phyloP scores from a whole-genome alignment of 306 rosid species.

The Echinosophora koreensis region DNA sequence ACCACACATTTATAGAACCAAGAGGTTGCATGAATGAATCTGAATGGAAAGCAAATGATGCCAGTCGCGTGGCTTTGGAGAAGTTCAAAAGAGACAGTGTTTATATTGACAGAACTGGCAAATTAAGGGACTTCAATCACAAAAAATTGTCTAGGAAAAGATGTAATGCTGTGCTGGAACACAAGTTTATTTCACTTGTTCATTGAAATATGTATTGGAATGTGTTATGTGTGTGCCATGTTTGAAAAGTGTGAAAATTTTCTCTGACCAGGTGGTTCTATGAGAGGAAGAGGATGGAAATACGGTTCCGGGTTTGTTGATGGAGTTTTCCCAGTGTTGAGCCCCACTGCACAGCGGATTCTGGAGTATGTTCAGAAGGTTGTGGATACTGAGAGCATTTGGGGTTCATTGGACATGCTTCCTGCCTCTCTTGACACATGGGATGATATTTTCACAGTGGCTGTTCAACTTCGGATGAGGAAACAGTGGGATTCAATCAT shows the following conservation, averaged over 20 bases:
- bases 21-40: conserved; percentile 49
- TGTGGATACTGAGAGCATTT: conserved; percentile 57
- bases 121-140: conserved; percentile 77
- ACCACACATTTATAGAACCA: conserved; percentile 46
- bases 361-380: conserved; percentile 70
- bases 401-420: conserved; percentile 72
- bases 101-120: conserved; percentile 81
- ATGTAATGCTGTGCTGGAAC: conserved; percentile 52
- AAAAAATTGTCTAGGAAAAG: conserved; percentile 85
- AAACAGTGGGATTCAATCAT: conserved; percentile 83
- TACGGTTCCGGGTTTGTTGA: conserved; percentile 98
- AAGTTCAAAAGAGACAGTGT: conserved; percentile 75
- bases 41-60: conserved; percentile 60
- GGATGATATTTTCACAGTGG: conserved; percentile 86
- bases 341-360: conserved; percentile 73
- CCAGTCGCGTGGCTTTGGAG: conserved; percentile 58
- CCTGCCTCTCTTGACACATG: conserved; percentile 77
- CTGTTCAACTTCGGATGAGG: conserved; percentile 87
- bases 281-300: conserved; percentile 94
- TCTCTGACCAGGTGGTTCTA: conserved; percentile 79
- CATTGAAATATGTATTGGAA: conserved; percentile 32
- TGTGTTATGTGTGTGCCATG: conserved; percentile 2
- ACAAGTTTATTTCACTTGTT: conserved; percentile 28
- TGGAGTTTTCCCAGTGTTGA: conserved; percentile 86
- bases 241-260: conserved; percentile 36